A percentile compares a stretch with the other conserved stretches of the same genome.
These are phyloP conservation scores for Penicillium sp. DNA, from an alignment of 2,329 filamentous ascomycete genomes.

Conservation along the genomic window DNA sequence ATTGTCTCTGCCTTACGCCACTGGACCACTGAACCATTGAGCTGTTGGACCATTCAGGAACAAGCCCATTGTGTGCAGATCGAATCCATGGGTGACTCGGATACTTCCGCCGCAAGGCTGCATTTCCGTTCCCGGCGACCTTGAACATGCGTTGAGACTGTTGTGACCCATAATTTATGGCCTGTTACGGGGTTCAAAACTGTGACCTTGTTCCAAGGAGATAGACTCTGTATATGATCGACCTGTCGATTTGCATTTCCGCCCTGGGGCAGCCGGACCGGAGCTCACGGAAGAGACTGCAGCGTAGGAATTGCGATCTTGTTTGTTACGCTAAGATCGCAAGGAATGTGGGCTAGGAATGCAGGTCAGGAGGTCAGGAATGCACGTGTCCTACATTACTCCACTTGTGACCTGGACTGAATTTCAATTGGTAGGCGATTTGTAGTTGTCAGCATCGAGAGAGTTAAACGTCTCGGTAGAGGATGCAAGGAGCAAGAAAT, in stretches of 20 bases:
- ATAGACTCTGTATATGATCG: background rate
- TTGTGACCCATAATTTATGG: background rate
- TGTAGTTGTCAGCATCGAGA: background rate
- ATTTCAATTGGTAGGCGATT: background rate
- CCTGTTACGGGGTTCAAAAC: background rate
- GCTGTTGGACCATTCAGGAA: no score
- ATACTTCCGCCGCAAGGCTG: conserved; percentile 2
- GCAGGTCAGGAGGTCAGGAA: conserved; percentile 4
- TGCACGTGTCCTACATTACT: conserved; percentile 14
- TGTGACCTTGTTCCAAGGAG: background rate
- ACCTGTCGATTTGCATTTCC: background rate
- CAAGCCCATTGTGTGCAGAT: background rate
- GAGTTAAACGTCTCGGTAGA: background rate
- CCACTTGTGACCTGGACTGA: background rate
- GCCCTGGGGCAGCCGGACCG: background rate
- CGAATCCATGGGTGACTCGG: conserved; percentile 1
- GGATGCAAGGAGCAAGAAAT: background rate
- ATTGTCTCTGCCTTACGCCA: background rate
- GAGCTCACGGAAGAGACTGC: background rate
- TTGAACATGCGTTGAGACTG: background rate
- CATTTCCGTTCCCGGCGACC: conserved; percentile 13
- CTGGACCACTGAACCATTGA: background rate
- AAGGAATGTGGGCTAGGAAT: conserved; percentile 15
- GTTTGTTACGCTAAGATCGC: conserved; percentile 12
- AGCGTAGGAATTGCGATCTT: conserved; percentile 4